Conservation (phyloP, 805 yeast genomes). For the Wickerhamomyces mucosus region DNA sequence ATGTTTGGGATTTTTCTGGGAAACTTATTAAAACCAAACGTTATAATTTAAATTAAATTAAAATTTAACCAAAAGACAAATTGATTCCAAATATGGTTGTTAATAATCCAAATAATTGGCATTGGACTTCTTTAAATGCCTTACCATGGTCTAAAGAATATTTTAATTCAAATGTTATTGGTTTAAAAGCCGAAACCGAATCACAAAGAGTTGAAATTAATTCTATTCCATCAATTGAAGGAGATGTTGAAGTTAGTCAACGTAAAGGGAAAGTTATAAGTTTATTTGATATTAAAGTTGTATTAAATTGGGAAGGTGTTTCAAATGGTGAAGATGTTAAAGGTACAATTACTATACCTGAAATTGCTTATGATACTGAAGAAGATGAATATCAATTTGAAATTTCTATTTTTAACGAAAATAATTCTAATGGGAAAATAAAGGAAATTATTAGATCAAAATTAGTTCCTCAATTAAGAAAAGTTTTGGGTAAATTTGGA, state of each 20-base stretch:
- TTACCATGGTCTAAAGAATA: constrained; percentile 81
- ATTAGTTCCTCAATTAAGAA: constrained; percentile 64
- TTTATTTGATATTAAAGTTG: constrained; percentile 70
- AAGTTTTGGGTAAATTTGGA: constrained; percentile 57
- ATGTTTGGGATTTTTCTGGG: no score
- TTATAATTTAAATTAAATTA: no score
- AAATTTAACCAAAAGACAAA: no score
- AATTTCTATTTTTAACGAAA: constrained; percentile 48
- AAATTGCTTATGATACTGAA: constrained; percentile 87
- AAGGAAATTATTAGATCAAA: constrained; percentile 38
- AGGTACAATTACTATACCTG: constrained; percentile 83
- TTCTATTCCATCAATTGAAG: constrained; percentile 49
- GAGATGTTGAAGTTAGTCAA: constrained; percentile 96
- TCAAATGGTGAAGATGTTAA: constrained; percentile 33
- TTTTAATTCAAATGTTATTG: constrained; percentile 52
- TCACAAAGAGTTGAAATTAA: constrained; percentile 26
- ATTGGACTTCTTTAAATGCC: constrained; percentile 98
- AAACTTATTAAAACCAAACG: no score
- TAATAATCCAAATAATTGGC: constrained; percentile 98
- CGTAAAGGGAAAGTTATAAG: constrained; percentile 95
- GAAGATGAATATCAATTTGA: constrained; percentile 81
- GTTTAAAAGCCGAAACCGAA: constrained; percentile 25
- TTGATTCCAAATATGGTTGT: constrained; percentile 89
- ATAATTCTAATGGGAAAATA: constrained; percentile 43
- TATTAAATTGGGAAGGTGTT: constrained; percentile 46